Evolutionary conservation across 495 filamentous ascomycete genomes (phyloP).

Genomic region (Xylaria cubensis): DNA sequence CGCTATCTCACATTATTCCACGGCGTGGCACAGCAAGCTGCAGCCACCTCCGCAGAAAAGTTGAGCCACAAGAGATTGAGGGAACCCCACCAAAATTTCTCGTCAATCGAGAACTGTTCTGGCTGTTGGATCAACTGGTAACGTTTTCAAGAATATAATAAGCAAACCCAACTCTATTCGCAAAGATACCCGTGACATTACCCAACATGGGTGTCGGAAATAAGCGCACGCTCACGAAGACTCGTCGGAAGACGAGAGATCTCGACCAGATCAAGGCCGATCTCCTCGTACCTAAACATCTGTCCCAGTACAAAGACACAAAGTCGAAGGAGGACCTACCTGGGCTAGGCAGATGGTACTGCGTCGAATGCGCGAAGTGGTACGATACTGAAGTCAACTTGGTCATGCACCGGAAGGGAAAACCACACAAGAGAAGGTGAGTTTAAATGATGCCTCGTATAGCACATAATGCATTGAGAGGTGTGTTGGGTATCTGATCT

Average conservation of each 20-base stretch:
- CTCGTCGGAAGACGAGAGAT: conserved; percentile 68
- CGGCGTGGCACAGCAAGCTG: not conserved
- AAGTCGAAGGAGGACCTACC: conserved; percentile 88
- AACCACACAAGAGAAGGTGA: conserved; percentile 90
- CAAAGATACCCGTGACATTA: not conserved
- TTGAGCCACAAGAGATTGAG: conserved; percentile 4
- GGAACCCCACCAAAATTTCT: conserved; percentile 43
- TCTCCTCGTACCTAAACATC: conserved; percentile 74
- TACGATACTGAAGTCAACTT: conserved; percentile 87
- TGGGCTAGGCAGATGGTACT: conserved; percentile 82
- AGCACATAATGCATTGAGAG: not conserved
- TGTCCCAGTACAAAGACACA: conserved; percentile 74
- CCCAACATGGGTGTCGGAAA: conserved; percentile 53
- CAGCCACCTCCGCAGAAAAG: conserved; percentile 8
- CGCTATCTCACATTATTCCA: not conserved
- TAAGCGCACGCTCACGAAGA: conserved; percentile 65
- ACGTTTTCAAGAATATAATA: not conserved
- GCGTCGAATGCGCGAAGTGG: conserved; percentile 94
- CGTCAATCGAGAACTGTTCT: not conserved
- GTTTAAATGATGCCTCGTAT: not conserved
- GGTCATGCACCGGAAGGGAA: conserved; percentile 78
- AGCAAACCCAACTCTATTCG: not conserved
- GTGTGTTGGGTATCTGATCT: conserved; percentile 31
- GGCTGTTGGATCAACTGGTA: not conserved
- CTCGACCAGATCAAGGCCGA: conserved; percentile 90